Base-by-base conservation (phyloP, 2,329 filamentous ascomycete species). In the Trichoderma hamatum region DNA sequence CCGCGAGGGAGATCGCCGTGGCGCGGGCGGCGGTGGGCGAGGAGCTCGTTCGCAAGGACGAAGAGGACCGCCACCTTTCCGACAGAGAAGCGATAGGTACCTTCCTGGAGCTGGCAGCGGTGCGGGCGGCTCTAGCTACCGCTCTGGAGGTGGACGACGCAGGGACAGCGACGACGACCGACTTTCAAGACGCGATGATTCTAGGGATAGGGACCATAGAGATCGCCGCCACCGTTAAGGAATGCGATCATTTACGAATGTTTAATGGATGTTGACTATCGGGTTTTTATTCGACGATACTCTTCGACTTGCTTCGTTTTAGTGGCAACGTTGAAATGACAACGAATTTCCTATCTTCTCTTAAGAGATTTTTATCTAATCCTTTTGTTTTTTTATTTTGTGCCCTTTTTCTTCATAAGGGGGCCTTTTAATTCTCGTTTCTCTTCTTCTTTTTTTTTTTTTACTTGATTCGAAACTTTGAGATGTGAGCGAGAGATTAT, bases 1-100 rank as follows among this genome's bases (percentile, higher is more conserved):
- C 70, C 80, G 85, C 13, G 74, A 81, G 73, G 61, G 81, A 79
- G 75, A 79, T 24, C 79, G 79, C 24, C 78, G 81, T 11, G 80
- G 76, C 74, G 68, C 78, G 76, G 66, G 75, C 73, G 67, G 74
- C 75, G 68, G 72, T 13, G 71, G 74, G 10, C 70, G 74, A 9
- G 72, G 77, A 55, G 73, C 75, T 55, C 77, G 80, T 28, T 74
- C 77, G 26, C 74, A 75, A 24, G 72, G 75, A 0, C 74, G 78
- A 7, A 73, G 78, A 10, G 73, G 74, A 26, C 68, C 70, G 7
- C 68, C 71, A 46, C 52, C 66, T 7, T 74, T 73, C 54, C 73
- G 78, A 9, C 75, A 69, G 2, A 71, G 76, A 6, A 76, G 78
- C 39, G 79, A 80, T 71, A 72, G 79, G 1, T 81, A 81, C 56